Percentiles rank a stretch among this genome's conserved stretches.
These are phyloP conservation scores for Metschnikowia amazonensis DNA, from an alignment of 805 yeast species.

Conservation along the genomic window DNA sequence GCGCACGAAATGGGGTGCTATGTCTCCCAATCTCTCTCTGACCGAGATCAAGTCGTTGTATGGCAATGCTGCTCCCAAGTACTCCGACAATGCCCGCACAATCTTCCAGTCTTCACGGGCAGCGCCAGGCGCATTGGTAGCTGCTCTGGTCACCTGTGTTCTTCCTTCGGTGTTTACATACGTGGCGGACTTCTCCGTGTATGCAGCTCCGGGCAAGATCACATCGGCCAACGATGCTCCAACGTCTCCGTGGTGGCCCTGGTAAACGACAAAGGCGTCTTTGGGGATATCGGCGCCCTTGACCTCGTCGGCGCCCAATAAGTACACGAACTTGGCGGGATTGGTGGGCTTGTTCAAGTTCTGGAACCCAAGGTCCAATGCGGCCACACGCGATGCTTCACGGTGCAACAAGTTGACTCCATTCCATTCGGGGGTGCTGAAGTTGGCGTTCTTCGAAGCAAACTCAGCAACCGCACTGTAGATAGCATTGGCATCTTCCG, in stretches of 20 bases:
- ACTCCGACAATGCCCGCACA: slow-evolving; percentile 77
- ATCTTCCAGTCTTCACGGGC: slow-evolving; percentile 94
- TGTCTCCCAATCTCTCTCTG: slow-evolving; percentile 65
- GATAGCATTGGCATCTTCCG: slow-evolving; percentile 58
- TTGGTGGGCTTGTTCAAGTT: slow-evolving; percentile 43
- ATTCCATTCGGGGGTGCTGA: slow-evolving; percentile 73
- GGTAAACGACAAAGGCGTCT: slow-evolving; percentile 84
- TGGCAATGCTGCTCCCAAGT: slow-evolving; percentile 64
- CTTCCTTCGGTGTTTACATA: slow-evolving; percentile 90
- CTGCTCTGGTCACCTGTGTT: slow-evolving; percentile 80
- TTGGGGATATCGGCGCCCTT: slow-evolving; percentile 64
- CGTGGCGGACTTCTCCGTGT: slow-evolving; percentile 82
- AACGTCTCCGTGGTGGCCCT: slow-evolving; percentile 88
- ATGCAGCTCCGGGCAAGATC: slow-evolving; percentile 81
- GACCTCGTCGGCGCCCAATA: slow-evolving; percentile 82
- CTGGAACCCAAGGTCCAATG: slow-evolving; percentile 78
- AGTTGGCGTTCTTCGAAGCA: slow-evolving; percentile 50
- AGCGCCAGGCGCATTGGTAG: slow-evolving; percentile 81
- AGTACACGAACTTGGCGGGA: slow-evolving; percentile 70
- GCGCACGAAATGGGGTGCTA: slow-evolving; percentile 77
- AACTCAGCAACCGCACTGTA: slow-evolving; percentile 60
- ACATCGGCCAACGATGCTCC: slow-evolving; percentile 90
- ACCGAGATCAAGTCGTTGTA: slow-evolving; percentile 69
- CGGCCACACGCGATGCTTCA: slow-evolving; percentile 84
- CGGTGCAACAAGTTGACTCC: slow-evolving; percentile 79